Evolutionary conservation across 1,284 basidiomycete species (phyloP).

Genomic region (Ustilago hordei): DNA sequence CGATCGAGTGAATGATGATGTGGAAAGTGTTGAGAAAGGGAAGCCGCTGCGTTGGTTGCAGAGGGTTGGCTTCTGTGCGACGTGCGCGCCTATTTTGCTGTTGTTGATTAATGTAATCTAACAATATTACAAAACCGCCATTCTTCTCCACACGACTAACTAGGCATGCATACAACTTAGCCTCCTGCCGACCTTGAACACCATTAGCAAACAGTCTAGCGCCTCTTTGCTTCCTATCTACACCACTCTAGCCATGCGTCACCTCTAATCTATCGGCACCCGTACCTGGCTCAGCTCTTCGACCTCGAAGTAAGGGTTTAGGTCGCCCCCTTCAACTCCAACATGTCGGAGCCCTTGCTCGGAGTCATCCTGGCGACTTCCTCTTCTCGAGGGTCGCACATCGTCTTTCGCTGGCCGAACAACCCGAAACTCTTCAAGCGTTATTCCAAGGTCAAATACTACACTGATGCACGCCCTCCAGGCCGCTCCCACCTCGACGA

Average conservation of each 20-base stretch:
- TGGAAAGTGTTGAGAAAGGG: not conserved
- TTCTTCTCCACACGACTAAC: conserved; percentile 11
- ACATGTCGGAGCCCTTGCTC: conserved; percentile 55
- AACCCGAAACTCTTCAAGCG: conserved; percentile 58
- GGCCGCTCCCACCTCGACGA: conserved; percentile 29
- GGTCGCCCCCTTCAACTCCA: not conserved
- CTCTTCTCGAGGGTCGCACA: conserved; percentile 59
- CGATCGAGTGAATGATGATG: not conserved
- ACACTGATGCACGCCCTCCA: conserved; percentile 31
- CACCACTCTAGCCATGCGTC: not conserved
- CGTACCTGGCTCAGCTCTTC: not conserved
- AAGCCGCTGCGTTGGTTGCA: not conserved
- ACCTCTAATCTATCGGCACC: not conserved
- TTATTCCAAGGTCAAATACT: conserved; percentile 63
- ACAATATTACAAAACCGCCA: not conserved
- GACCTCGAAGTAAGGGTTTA: not conserved
- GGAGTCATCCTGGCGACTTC: conserved; percentile 65
- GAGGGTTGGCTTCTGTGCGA: not conserved
- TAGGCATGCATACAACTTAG: conserved; percentile 1
- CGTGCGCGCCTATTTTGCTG: not conserved
- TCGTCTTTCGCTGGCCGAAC: conserved; percentile 67
- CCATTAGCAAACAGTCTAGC: not conserved
- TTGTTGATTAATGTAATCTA: not conserved
- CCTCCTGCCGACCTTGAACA: conserved; percentile 1
- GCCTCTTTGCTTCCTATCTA: not conserved